phyloP scores from a whole-genome alignment of 83 land plant genomes.

The Picea abies region DNA sequence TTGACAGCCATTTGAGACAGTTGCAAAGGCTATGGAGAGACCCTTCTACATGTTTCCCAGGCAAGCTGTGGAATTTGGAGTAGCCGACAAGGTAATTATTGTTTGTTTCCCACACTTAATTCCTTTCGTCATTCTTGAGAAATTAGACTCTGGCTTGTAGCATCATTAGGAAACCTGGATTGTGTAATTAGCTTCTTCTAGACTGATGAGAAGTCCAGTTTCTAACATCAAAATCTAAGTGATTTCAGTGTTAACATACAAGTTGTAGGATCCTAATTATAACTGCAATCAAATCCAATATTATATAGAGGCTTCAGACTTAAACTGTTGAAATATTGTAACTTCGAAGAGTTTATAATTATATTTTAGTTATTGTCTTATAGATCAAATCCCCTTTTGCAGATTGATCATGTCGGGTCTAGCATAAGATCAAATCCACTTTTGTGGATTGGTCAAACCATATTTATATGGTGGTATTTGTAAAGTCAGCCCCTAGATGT shows the following conservation, averaged over 20 bases:
- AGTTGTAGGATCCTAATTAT: neutral
- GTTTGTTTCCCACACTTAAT: neutral
- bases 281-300: too few species aligned
- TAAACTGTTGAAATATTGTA: too few species aligned
- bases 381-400: too few species aligned
- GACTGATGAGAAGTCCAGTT: neutral
- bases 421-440: too few species aligned
- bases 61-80: neutral
- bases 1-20: neutral
- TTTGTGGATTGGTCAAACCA: too few species aligned
- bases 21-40: neutral
- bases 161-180: neutral
- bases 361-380: too few species aligned
- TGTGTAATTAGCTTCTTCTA: neutral
- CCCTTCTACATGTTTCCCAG: neutral
- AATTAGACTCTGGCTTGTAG: neutral
- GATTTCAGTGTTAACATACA: neutral
- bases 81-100: neutral
- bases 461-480: too few species aligned
- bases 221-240: too few species aligned
- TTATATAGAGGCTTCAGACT: too few species aligned
- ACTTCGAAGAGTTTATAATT: too few species aligned
- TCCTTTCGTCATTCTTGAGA: neutral
- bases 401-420: too few species aligned
- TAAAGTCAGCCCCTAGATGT: too few species aligned